These are phyloP conservation scores for Linum trigynum DNA, from an alignment of 345 rosid species.

Conservation along the genomic window DNA sequence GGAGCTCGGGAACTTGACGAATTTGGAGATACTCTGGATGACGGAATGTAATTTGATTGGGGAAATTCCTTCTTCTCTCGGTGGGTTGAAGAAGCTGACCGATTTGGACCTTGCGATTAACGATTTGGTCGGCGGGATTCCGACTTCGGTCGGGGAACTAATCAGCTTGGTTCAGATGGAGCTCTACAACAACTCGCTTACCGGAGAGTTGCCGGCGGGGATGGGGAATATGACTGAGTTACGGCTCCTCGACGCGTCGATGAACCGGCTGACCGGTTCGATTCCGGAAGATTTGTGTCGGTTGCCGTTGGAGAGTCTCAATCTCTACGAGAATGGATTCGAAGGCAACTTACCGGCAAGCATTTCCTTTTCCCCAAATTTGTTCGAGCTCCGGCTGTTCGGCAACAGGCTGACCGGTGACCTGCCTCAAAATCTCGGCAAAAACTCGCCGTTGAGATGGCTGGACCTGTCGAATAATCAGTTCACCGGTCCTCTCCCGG, in stretches of 20 bases:
- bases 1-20: conserved; percentile 74
- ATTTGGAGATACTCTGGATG: conserved; percentile 84
- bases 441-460: conserved; percentile 69
- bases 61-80: conserved; percentile 77
- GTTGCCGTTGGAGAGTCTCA: conserved; percentile 73
- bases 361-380: conserved; percentile 52
- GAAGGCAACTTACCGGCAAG: conserved; percentile 58
- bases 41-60: conserved; percentile 76
- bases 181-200: conserved; percentile 86
- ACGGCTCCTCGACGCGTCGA: conserved; percentile 76
- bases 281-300: conserved; percentile 69
- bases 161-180: conserved; percentile 68
- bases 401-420: conserved; percentile 54
- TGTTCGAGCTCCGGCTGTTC: conserved; percentile 81
- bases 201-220: conserved; percentile 57
- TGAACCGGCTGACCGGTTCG: conserved; percentile 62
- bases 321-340: conserved; percentile 67
- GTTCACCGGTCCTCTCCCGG: conserved; percentile 59
- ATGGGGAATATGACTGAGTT: conserved; percentile 49
- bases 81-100: conserved; percentile 48
- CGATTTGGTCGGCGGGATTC: conserved; percentile 50
- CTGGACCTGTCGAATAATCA: conserved; percentile 63
- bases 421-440: conserved; percentile 61
- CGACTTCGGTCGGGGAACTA: conserved; percentile 58
- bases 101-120: conserved; percentile 87